Evolutionary conservation across 768 basidiomycete genomes (phyloP).

Genomic region (Royoungia palumana): DNA sequence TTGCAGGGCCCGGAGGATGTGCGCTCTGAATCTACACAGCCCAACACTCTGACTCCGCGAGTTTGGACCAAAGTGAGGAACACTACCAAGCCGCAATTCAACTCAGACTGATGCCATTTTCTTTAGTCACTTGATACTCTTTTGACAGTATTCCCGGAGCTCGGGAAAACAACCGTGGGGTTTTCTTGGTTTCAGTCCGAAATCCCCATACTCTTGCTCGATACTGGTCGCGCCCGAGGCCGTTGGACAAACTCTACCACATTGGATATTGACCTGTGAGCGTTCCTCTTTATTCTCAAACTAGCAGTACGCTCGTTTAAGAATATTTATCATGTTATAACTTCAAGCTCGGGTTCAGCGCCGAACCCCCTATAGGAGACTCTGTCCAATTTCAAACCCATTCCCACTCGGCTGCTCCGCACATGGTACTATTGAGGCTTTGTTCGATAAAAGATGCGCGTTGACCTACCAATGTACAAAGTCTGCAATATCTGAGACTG

Average conservation of each 20-base stretch:
- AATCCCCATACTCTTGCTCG: conserved; percentile 25
- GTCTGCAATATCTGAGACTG: conserved; percentile 25
- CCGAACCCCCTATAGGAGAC: background rate
- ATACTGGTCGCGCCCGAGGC: conserved; percentile 3
- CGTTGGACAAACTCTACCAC: conserved; percentile 20
- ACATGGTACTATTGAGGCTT: conserved; percentile 11
- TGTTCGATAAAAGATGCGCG: background rate
- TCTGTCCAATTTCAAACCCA: background rate
- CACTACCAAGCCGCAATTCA: background rate
- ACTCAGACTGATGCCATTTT: background rate
- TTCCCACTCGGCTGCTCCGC: background rate
- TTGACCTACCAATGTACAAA: conserved; percentile 13
- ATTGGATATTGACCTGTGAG: conserved; percentile 24
- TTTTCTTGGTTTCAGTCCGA: conserved; percentile 29
- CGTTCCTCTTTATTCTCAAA: background rate
- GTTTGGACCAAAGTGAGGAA: conserved; percentile 29
- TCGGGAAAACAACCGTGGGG: conserved; percentile 16
- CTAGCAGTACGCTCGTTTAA: background rate
- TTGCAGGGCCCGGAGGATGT: background rate
- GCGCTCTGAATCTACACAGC: background rate
- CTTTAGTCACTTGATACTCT: conserved; percentile 23
- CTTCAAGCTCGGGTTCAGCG: conserved; percentile 16
- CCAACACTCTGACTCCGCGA: conserved; percentile 14
- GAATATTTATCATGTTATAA: conserved; percentile 20
- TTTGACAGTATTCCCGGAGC: conserved; percentile 22